A percentile compares a stretch with the other conserved stretches of the same genome.
phyloP scores from a whole-genome alignment of 208 protist species.

The Borovskyia barvae region DNA sequence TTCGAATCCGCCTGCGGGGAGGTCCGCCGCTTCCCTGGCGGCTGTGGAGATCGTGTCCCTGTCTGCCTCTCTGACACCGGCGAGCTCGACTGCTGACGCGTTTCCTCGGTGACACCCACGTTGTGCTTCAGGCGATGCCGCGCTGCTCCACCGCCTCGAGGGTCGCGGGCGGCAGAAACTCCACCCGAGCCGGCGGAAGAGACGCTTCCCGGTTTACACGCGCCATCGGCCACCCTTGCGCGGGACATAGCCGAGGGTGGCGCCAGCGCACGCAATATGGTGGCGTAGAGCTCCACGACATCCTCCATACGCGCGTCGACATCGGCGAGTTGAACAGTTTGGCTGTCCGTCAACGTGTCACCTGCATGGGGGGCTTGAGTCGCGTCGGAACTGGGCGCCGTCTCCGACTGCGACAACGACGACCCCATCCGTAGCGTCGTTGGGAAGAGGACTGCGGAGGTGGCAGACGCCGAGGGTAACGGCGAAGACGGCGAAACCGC shows the following conservation, averaged over 20 bases:
- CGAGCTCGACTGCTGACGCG: not conserved
- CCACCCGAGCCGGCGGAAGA: not conserved
- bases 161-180: too few species aligned
- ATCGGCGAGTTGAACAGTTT: slow-evolving; percentile 15
- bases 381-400: too few species aligned
- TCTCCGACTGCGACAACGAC: too few species aligned
- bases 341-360: too few species aligned
- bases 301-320: slow-evolving; percentile 33
- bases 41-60: not conserved
- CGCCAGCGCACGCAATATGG: slow-evolving; percentile 3
- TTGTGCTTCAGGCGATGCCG: too few species aligned
- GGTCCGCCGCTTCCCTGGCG: too few species aligned
- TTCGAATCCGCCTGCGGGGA: too few species aligned
- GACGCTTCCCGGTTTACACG: not conserved
- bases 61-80: not conserved
- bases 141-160: not conserved
- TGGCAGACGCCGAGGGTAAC: not conserved
- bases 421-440: too few species aligned
- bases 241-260: not conserved
- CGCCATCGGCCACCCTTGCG: not conserved
- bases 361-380: too few species aligned
- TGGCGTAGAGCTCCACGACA: slow-evolving; percentile 23
- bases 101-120: not conserved
- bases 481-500: not conserved
- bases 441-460: too few species aligned